Base-by-base conservation (phyloP, 192 early-diverging fungal genomes). In the Helicostylum pulchrum region DNA sequence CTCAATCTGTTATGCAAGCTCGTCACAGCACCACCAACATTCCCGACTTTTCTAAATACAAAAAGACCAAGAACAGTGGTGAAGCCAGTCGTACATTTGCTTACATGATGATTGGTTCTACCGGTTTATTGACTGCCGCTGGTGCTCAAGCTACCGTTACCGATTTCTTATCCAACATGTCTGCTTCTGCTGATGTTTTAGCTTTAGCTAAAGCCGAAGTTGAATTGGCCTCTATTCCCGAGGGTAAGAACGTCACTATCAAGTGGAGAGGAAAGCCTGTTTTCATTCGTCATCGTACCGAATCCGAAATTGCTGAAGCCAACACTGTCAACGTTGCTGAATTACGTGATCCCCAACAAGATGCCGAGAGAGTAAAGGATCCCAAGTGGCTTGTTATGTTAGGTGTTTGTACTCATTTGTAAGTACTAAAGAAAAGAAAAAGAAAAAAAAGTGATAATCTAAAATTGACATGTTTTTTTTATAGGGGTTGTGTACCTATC, bases 221-320 rank as follows among this genome's bases (percentile, higher is more conserved):
- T 11, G 92, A 95, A 56, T 79, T 96, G 75, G 80, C 79, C 64
- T 79, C 90, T 53, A 94, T 99, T 72, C 96, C 96, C 7, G 90
- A 95, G 67, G 96, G 96, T 67, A 97, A 93, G 84, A 97, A 96
- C 61, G 90, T 97, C 46, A 91, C 92, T 39, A 80, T 98, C 80
- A 98, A 98, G 88, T 99, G 96, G 96, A 89, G 95, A 70, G 96
- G 96, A 79, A 99, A 99, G 87, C 96, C 96, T 36, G 88, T 99
- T 55, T 95, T 97, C 74, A 89, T 99, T 67, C 90, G 94, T 76
- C 96, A 99, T 82, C 88, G 96, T 67, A 99, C 96, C 32, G 79
- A 84, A 19, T 92, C 87, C 61, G 96, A 99, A 77, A 99, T 99
- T 65, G 86, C 85, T 7, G 96, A 97, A 73, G 95, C 95, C 62